Evolutionary conservation across 2,329 filamentous ascomycete genomes (phyloP).

Genomic region (Trichoderma semiorbis): DNA sequence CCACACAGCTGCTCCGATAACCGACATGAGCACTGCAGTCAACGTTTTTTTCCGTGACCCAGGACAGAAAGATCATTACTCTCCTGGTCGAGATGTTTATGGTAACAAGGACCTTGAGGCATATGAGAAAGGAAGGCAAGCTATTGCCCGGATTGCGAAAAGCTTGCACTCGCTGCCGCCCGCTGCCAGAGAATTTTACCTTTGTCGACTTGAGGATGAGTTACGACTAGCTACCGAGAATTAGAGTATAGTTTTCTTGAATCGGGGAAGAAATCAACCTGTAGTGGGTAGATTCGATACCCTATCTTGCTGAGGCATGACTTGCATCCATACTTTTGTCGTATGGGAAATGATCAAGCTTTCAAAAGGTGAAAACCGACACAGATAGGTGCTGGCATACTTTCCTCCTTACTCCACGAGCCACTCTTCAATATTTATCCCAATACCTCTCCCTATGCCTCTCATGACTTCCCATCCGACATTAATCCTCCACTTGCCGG

Average conservation of each 20-base stretch:
- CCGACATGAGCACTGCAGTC: slow-evolving; percentile 68
- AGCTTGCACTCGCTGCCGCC: slow-evolving; percentile 62
- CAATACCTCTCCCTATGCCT: slow-evolving; percentile 66
- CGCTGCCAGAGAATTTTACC: slow-evolving; percentile 70
- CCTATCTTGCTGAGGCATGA: neutral
- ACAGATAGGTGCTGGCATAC: neutral
- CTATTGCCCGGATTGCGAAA: slow-evolving; percentile 63
- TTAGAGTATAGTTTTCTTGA: neutral
- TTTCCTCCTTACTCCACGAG: slow-evolving; percentile 55
- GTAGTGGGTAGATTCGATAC: neutral
- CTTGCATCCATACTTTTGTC: neutral
- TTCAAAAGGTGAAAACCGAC: neutral
- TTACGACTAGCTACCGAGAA: slow-evolving; percentile 37
- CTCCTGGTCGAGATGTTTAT: slow-evolving; percentile 76
- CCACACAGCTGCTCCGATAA: slow-evolving; percentile 65
- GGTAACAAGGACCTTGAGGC: slow-evolving; percentile 81
- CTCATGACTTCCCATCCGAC: slow-evolving; percentile 75
- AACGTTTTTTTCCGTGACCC: slow-evolving; percentile 84
- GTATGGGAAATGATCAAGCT: neutral
- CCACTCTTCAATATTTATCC: slow-evolving; percentile 77
- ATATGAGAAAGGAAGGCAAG: slow-evolving; percentile 76
- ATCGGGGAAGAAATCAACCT: neutral
- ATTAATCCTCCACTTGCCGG: slow-evolving; percentile 73
- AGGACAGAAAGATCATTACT: slow-evolving; percentile 54
- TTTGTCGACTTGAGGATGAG: slow-evolving; percentile 68